phyloP scores from a whole-genome alignment of 2,329 filamentous ascomycete genomes.

The Aspergillus fumigatiaffinis region DNA sequence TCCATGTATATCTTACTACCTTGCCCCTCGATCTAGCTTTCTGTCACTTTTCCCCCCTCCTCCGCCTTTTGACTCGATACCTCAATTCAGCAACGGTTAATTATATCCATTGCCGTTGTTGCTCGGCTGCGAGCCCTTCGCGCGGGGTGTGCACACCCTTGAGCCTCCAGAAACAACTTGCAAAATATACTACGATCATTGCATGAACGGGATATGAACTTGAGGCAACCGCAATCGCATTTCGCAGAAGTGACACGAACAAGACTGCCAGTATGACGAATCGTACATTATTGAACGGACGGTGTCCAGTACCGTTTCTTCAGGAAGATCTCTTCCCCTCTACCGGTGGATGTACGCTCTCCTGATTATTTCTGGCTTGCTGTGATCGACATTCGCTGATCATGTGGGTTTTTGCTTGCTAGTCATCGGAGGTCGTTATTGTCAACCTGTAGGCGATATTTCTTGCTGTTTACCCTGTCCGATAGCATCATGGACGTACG shows the following conservation, averaged over 20 bases:
- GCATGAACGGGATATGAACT: conserved; percentile 11
- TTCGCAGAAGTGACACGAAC: not conserved
- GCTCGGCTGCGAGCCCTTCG: conserved; percentile 18
- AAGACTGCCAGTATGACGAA: conserved; percentile 19
- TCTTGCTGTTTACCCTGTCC: conserved; percentile 90
- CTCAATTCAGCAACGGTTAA: conserved; percentile 3
- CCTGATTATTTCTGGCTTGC: not conserved
- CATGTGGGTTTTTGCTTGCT: conserved; percentile 17
- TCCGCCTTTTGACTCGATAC: conserved; percentile 1
- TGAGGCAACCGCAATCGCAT: conserved; percentile 8
- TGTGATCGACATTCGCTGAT: conserved; percentile 3
- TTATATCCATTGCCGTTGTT: conserved; percentile 10
- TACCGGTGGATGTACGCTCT: conserved; percentile 62
- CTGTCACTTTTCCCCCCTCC: conserved; percentile 8
- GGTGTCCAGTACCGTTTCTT: conserved; percentile 67
- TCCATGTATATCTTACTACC: conserved; percentile 21
- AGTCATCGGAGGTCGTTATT: conserved; percentile 63
- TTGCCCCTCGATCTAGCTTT: conserved; percentile 10
- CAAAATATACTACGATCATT: not conserved
- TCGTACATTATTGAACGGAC: conserved; percentile 33
- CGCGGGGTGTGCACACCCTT: conserved; percentile 14
- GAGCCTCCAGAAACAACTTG: not conserved
- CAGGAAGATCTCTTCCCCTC: conserved; percentile 58
- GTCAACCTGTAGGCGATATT: conserved; percentile 48
- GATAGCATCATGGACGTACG: conserved; percentile 70